Evolutionary conservation across 1,284 basidiomycete species (phyloP).

Genomic region (Xerocomus minutiporus): DNA sequence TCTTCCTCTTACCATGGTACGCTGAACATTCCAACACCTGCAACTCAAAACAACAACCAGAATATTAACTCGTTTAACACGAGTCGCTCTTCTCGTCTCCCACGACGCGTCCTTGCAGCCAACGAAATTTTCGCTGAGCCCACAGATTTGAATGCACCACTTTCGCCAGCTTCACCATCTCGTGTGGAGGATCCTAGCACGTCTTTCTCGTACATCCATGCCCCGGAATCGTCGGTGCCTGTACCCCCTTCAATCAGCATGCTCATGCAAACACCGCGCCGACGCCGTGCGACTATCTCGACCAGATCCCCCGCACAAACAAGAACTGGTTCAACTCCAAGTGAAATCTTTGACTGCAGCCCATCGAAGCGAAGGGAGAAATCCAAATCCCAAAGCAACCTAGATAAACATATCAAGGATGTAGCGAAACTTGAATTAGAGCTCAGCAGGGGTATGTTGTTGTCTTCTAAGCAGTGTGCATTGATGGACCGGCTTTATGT

Average conservation of each 20-base stretch:
- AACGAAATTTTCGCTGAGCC: constrained; percentile 62
- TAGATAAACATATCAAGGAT: constrained; percentile 64
- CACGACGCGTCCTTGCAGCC: constrained; percentile 59
- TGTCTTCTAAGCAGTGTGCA: neutral
- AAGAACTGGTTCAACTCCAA: constrained; percentile 10
- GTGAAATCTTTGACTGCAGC: constrained; percentile 37
- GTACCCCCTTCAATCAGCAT: constrained; percentile 16
- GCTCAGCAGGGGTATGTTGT: constrained; percentile 33
- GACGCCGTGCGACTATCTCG: constrained; percentile 63
- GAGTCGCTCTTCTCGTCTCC: constrained; percentile 47
- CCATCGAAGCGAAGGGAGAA: constrained; percentile 65
- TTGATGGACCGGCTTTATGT: constrained; percentile 1
- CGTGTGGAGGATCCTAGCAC: constrained; percentile 23
- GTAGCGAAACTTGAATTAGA: constrained; percentile 59
- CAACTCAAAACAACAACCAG: constrained; percentile 3
- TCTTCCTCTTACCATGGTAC: constrained; percentile 37
- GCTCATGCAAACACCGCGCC: constrained; percentile 47
- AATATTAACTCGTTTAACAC: constrained; percentile 17
- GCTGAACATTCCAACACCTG: constrained; percentile 1
- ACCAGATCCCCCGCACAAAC: constrained; percentile 50
- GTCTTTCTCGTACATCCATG: constrained; percentile 18
- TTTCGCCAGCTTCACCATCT: constrained; percentile 26
- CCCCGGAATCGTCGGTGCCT: constrained; percentile 21
- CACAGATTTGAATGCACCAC: constrained; percentile 33
- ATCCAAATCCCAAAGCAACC: constrained; percentile 57